Evolutionary conservation across 345 rosid genomes (phyloP), one percentile per base, ranked within the genome.

Genomic region (Boechera retrofracta): DNA sequence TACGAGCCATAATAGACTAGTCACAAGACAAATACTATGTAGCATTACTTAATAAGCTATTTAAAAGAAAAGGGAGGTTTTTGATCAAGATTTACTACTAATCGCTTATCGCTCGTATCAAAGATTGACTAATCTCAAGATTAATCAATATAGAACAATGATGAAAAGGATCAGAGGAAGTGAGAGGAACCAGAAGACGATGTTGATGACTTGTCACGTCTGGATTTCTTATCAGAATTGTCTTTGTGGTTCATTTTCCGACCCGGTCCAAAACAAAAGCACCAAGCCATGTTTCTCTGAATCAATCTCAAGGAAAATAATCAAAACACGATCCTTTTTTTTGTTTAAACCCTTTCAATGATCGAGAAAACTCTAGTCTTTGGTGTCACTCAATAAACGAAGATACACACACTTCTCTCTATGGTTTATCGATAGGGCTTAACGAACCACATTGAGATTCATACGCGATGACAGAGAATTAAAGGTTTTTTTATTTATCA

Each of bases 251-350:
- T 35, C 33, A 1, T 48, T 48, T 48, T 49, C 5, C 11, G 5
- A 49, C 11, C 11, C 5, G 10, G 11, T 7, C 11, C 28, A 49
- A 88, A 87, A 82, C 97, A 89, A 6, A 80, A 78, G 73, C 95
- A 87, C 36, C 10, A 41, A 59, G 77, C 81, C 87, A 87, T 10
- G 2, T 57, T 69, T 53, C 24, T 33, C 29, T 5, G 10, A 44
- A 74, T 16, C 16, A 69, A 44, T 4, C 8, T 24, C 49, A 62
- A 3, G 16, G 7, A 39, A 11, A 39, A 16, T 1, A 21, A 6
- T 1, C 3, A 21, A 38, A 60, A 16, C 28, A 36, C 13, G 5
- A 38, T 35, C 9, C 26, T 47, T 9, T 35, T 41, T 28, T 28
- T 28, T 16, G 2, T 0, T 16, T n/a, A 6, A 13, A 12, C 5